These are phyloP conservation scores for Strobilomyces dryophilus DNA, from an alignment of 768 basidiomycete genomes.

Conservation along the genomic window DNA sequence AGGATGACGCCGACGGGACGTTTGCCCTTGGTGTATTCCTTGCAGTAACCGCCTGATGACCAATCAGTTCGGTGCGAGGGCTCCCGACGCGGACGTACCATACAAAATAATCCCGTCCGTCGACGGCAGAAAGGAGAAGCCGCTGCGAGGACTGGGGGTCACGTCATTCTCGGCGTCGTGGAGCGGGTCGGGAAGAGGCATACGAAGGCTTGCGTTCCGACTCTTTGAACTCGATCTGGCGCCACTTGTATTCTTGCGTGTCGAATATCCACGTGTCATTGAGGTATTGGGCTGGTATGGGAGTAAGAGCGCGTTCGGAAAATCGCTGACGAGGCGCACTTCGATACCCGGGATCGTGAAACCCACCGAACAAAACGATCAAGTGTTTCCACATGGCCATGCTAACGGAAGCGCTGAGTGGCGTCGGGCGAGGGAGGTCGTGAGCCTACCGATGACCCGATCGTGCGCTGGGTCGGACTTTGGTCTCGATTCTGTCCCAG, in stretches of 20 bases:
- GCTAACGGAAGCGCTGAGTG: slow-evolving; percentile 31
- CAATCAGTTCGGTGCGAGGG: not conserved
- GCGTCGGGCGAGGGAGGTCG: not conserved
- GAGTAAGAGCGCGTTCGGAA: too few species aligned
- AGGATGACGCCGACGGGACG: slow-evolving; percentile 82
- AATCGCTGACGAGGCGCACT: slow-evolving; percentile 38
- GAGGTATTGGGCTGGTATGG: slow-evolving; percentile 56
- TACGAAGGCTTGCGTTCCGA: slow-evolving; percentile 72
- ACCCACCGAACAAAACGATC: slow-evolving; percentile 85
- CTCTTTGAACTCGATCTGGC: slow-evolving; percentile 68
- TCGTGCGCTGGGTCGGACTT: slow-evolving; percentile 70
- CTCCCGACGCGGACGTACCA: slow-evolving; percentile 38
- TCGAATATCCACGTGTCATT: slow-evolving; percentile 87
- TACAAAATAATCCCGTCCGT: slow-evolving; percentile 78
- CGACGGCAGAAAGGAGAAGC: slow-evolving; percentile 80
- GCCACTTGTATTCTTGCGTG: slow-evolving; percentile 84
- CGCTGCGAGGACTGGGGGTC: slow-evolving; percentile 67
- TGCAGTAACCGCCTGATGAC: slow-evolving; percentile 72
- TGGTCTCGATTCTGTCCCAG: slow-evolving; percentile 91
- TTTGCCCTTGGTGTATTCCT: slow-evolving; percentile 83
- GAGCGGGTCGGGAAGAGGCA: slow-evolving; percentile 12
- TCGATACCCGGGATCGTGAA: slow-evolving; percentile 80
- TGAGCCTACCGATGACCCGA: slow-evolving; percentile 68
- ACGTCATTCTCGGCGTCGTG: not conserved
- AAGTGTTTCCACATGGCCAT: slow-evolving; percentile 91